A percentile compares a stretch with the other conserved stretches of the same genome.
phyloP scores from a whole-genome alignment of 192 early-diverging fungal genomes.

The Coemansia sp. region DNA sequence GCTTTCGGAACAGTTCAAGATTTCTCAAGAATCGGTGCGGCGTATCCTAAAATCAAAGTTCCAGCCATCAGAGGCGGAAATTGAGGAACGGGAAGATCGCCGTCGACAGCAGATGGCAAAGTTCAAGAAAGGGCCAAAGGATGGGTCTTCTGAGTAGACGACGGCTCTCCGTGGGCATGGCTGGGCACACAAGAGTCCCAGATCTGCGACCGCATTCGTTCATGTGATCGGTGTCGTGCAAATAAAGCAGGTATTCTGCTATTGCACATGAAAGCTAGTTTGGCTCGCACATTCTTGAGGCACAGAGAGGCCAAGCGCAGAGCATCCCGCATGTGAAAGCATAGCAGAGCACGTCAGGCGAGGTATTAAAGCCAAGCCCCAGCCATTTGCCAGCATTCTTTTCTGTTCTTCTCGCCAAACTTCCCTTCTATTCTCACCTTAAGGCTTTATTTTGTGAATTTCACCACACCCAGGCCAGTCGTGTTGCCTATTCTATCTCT shows the following conservation, averaged over 20 bases:
- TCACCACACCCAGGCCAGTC: neutral
- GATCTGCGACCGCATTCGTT: neutral
- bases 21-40: conserved; percentile 54
- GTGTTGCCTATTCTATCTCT: neutral
- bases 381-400: neutral
- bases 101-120: conserved; percentile 39
- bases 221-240: neutral
- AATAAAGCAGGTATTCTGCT: neutral
- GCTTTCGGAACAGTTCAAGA: conserved; percentile 55
- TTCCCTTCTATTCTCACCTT: neutral
- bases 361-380: neutral
- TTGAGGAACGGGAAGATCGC: conserved; percentile 41
- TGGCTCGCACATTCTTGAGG: too few species aligned
- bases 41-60: conserved; percentile 59
- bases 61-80: conserved; percentile 24
- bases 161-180: neutral
- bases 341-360: too few species aligned
- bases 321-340: neutral
- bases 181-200: neutral
- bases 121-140: conserved; percentile 11
- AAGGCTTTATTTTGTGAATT: neutral
- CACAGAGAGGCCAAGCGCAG: neutral
- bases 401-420: neutral
- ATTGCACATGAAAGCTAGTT: neutral
- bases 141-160: neutral